phyloP scores from a whole-genome alignment of 139 green algal genomes.

The Volvox reticuliferus region DNA sequence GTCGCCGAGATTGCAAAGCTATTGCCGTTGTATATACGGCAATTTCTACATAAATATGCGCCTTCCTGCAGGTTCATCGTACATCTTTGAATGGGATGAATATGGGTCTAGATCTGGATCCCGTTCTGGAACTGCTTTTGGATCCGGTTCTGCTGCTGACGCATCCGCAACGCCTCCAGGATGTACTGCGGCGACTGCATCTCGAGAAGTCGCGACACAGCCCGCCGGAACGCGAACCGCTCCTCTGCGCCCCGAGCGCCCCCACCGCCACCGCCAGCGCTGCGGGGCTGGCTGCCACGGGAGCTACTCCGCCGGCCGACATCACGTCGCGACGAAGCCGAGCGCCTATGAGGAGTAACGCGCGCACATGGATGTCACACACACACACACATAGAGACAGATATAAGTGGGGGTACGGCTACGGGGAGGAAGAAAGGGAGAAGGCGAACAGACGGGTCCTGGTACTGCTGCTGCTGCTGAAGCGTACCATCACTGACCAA shows the following conservation, averaged over 20 bases:
- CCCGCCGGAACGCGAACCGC: slow-evolving; percentile 85
- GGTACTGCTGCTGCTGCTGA: too few relatives aligned
- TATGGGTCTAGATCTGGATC: neutral
- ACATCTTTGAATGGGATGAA: too few relatives aligned
- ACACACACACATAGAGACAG: too few relatives aligned
- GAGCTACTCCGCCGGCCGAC: slow-evolving; percentile 68
- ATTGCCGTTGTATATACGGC: too few relatives aligned
- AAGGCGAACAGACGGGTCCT: too few relatives aligned
- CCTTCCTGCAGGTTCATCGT: too few relatives aligned
- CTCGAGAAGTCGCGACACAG: slow-evolving; percentile 82
- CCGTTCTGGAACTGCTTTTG: neutral
- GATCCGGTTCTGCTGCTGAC: neutral
- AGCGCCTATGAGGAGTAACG: slow-evolving; percentile 49
- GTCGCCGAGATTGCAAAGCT: too few relatives aligned
- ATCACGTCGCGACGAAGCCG: slow-evolving; percentile 75
- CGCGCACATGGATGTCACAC: too few relatives aligned
- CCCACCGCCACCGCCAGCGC: slow-evolving; percentile 42
- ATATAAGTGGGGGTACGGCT: too few relatives aligned
- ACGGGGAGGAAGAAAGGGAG: too few relatives aligned
- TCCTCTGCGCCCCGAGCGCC: slow-evolving; percentile 77
- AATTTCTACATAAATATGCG: too few relatives aligned
- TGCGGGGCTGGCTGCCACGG: slow-evolving; percentile 54
- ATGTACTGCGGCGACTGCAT: slow-evolving; percentile 70
- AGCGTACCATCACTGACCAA: too few relatives aligned
- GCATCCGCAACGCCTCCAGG: neutral